These are phyloP conservation scores for Dalechampia spathulata DNA, from an alignment of 441 rosid genomes.

Conservation along the genomic window DNA sequence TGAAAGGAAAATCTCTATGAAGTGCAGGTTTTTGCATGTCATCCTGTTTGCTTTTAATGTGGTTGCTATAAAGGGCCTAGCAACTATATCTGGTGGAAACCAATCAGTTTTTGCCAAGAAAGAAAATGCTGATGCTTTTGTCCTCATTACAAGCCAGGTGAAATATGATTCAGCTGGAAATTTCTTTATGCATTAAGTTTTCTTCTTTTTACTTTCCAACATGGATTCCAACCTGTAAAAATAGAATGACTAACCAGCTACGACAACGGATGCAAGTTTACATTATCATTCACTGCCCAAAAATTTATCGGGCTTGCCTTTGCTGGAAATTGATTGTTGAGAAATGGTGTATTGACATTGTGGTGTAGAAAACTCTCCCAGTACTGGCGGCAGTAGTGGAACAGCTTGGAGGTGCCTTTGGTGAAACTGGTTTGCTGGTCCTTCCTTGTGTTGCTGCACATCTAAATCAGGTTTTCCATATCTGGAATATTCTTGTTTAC, in stretches of 20 bases:
- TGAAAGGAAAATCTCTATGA: slow-evolving; percentile 10
- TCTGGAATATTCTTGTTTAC: background rate
- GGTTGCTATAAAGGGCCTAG: slow-evolving; percentile 42
- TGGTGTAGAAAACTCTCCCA: slow-evolving; percentile 76
- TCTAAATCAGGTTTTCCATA: slow-evolving; percentile 52
- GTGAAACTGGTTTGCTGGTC: slow-evolving; percentile 82
- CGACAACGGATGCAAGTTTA: background rate
- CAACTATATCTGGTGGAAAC: slow-evolving; percentile 42
- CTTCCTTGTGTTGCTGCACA: slow-evolving; percentile 97
- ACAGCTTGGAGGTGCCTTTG: slow-evolving; percentile 77
- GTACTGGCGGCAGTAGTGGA: slow-evolving; percentile 89
- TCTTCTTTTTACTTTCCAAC: background rate
- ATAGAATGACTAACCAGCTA: background rate
- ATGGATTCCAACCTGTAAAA: background rate
- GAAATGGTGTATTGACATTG: slow-evolving; percentile 1
- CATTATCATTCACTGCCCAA: background rate
- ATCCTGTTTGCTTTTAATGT: slow-evolving; percentile 54
- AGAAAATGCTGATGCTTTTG: slow-evolving; percentile 59
- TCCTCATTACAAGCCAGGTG: slow-evolving; percentile 91
- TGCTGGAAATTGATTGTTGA: background rate
- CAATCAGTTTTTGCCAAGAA: slow-evolving; percentile 47
- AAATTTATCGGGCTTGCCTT: background rate
- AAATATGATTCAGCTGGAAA: too few species aligned
- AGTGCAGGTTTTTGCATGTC: slow-evolving; percentile 65
- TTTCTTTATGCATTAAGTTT: background rate